Base-by-base conservation (phyloP, 169 alveolate genomes). In the Plasmodium blacklocki region DNA sequence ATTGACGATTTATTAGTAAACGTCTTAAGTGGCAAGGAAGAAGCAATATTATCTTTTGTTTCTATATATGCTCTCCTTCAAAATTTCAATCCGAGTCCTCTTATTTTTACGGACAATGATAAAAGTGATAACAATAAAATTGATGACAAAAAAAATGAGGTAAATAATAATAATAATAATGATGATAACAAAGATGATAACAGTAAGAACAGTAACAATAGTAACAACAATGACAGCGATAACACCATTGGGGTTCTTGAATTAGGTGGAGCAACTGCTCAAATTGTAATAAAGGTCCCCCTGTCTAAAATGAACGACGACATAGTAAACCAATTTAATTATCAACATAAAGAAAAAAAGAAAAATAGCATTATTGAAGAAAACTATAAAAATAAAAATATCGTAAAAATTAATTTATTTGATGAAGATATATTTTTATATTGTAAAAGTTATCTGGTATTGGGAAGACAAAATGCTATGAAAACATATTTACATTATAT, bases 211-310 rank as follows among this genome's bases (percentile, higher is more conserved):
- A 3, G 3, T 14, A 2, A 1, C 3, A 2, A 14, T 15, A 14
- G 3, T 18, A 12, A 56, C 9, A 14, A n/a, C 6, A 66, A 78
- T 1, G 71, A 74, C 0, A 29, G 29, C 12, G 26, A 86, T 14
- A 71, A 86, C 43, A 59, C 26, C n/a, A 86, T 73, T 11, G 92
- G 88, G 0, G 92, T 86, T 2, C 68, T 88, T 9, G 93, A 88
- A 73, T 18, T 73, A 49, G 93, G 93, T 0, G 93, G 93, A 3
- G 93, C 93, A n/a, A 58, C 93, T 2, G 93, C 89, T 18, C 93
- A 88, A 68, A 75, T 88, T 11, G 73, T 88, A 0, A 60, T 76
- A 5, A 66, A 75, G 66, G 19, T 88, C 4, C 93, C 93, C 0
- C 1, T 47, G n/a, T 88, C 92, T 43, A 72, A 86, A 47, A 86